Conservation (phyloP, 2,329 filamentous ascomycete genomes). For the Blumeria hordei region DNA sequence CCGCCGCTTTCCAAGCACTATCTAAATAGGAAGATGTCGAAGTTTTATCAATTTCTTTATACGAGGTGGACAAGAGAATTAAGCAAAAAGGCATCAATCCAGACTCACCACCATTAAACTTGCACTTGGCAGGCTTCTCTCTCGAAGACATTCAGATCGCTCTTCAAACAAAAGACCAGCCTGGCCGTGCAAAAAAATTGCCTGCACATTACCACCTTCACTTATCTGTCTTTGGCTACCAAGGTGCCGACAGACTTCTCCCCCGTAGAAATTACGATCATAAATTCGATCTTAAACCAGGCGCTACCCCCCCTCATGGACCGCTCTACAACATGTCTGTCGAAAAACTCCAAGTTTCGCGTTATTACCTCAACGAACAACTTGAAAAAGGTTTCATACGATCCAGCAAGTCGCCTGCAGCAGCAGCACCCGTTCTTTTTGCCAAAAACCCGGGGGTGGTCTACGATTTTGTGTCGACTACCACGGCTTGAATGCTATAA, state of each 20-base stretch:
- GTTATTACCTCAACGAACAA: background rate
- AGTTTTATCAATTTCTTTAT: background rate
- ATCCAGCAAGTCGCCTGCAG: background rate
- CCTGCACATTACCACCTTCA: background rate
- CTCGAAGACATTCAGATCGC: slow-evolving; percentile 1
- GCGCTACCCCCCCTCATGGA: background rate
- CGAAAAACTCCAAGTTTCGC: background rate
- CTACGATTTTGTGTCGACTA: no score
- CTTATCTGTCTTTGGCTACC: background rate
- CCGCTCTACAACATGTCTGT: background rate
- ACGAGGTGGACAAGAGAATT: background rate
- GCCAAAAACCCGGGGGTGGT: no score
- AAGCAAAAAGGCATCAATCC: background rate
- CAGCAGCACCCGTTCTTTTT: background rate
- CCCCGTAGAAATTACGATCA: background rate
- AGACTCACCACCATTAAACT: background rate
- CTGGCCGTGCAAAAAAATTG: background rate
- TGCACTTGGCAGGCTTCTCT: background rate
- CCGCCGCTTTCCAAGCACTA: background rate
- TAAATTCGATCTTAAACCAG: background rate
- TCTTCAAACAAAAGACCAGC: background rate
- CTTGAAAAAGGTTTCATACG: background rate
- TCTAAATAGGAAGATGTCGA: background rate
- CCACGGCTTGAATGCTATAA: no score
- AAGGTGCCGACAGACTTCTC: background rate